Conservation (phyloP, 2,329 filamentous ascomycete species). For the Botrytis deweyae region DNA sequence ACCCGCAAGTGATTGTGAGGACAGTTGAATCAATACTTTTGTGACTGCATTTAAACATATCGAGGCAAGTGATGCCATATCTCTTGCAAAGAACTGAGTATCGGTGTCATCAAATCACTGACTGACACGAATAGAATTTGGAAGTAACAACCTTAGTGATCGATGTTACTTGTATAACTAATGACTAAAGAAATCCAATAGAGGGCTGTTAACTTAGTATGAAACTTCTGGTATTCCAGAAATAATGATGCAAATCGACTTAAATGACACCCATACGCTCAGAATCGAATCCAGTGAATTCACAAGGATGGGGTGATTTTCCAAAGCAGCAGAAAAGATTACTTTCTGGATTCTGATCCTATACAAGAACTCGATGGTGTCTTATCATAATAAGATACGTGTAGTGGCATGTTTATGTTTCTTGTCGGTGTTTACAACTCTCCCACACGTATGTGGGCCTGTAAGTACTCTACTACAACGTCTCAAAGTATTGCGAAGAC, state of each 20-base stretch:
- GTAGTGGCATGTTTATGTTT: neutral
- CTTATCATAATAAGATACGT: neutral
- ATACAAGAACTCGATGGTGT: neutral
- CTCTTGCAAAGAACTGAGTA: neutral
- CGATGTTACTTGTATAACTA: accelerated
- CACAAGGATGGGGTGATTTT: neutral
- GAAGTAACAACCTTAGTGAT: neutral
- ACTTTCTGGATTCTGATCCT: neutral
- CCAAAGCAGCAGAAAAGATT: neutral
- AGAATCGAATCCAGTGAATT: neutral
- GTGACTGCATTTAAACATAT: accelerated
- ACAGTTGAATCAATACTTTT: accelerated
- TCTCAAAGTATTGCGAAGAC: neutral
- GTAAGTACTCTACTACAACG: neutral
- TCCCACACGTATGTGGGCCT: neutral
- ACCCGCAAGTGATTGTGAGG: neutral
- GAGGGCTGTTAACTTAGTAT: neutral
- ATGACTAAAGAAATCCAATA: neutral
- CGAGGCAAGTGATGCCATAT: neutral
- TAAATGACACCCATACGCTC: neutral
- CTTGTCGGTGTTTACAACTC: neutral
- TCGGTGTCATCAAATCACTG: neutral
- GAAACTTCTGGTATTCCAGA: neutral
- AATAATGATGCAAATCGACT: neutral
- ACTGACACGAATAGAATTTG: neutral